Percentiles rank a stretch among this genome's conserved stretches.
These are phyloP conservation scores for Tilletia caries DNA, from an alignment of 1,284 basidiomycete genomes.

Conservation along the genomic window DNA sequence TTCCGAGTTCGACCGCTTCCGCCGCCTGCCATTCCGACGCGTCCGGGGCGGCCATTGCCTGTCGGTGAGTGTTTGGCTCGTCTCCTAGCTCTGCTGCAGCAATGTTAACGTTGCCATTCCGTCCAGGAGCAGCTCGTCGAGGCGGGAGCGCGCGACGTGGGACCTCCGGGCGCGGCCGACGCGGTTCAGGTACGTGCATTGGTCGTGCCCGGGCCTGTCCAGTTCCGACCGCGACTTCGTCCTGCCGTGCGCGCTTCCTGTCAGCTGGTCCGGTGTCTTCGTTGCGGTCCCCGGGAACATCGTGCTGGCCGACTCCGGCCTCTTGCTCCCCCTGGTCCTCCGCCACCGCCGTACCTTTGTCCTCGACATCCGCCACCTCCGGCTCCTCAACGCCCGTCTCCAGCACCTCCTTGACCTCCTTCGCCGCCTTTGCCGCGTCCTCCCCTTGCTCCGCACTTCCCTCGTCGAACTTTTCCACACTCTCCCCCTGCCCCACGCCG, in stretches of 20 bases:
- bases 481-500: not conserved
- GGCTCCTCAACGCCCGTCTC: not conserved
- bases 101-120: not conserved
- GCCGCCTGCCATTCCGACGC: not conserved
- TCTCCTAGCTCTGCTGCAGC: not conserved
- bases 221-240: too few relatives aligned
- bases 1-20: not conserved
- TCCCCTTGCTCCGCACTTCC: not conserved
- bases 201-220: too few relatives aligned
- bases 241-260: too few relatives aligned
- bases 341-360: not conserved
- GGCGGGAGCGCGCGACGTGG: not conserved
- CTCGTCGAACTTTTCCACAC: not conserved
- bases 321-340: not conserved
- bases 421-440: not conserved
- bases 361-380: not conserved
- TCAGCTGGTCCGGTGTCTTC: too few relatives aligned
- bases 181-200: too few relatives aligned
- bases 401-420: not conserved
- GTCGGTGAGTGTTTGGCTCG: not conserved
- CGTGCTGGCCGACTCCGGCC: not conserved
- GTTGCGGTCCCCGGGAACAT: not conserved
- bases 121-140: too few relatives aligned
- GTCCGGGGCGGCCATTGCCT: not conserved
- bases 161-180: too few relatives aligned